Base-by-base conservation (phyloP, 164 flowering plant genomes). In the Warburgia ugandensis region DNA sequence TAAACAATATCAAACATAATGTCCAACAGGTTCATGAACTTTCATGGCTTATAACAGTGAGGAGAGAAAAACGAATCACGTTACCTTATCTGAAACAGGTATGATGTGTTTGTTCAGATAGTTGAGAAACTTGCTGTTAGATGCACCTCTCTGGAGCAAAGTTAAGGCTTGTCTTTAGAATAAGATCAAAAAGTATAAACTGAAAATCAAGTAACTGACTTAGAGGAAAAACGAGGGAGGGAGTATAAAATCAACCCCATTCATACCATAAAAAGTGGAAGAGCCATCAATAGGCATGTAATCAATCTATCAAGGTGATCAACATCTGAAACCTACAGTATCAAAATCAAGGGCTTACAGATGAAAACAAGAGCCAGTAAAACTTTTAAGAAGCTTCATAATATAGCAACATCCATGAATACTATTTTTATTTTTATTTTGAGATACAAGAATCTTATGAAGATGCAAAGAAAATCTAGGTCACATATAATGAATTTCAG, bases 251-350 rank as follows among this genome's bases (percentile, higher is more conserved):
- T 30, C 21, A 53, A 32, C 25, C 23, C 6, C 28, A n/a, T 14
- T 11, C 62, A 22, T 73, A 92, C 97, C 91, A 76, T 60, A 46
- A 82, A 89, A 61, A 83, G 76, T 5, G 97, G 97, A 70, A 86
- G 72, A 57, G 97, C 95, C 86, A 88, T 81, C 56, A 53, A 69
- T 26, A 88, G 69, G 68, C 99, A 92, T 51, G 99, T 72, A 64
- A 88, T 80, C 59, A 92, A 66, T 50, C 99, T 78, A 54, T 88
- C 83, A 68, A 86, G 77, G 59, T 92, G 99, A 58, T 92, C 97
- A 26, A 62, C 79, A 77, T 92, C 99, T 46, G 76, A 56, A 69
- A 77, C 89, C 99, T 92, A 80, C 61, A 74, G 50, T 6, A 52
- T n/a, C 50, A 47, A 47, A 6, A 16, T 39, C 3, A 16, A 14